Percentiles rank a stretch among this genome's conserved stretches.
These are phyloP conservation scores for Tetrapisispora fleetii DNA, from an alignment of 805 yeast species.

Conservation along the genomic window DNA sequence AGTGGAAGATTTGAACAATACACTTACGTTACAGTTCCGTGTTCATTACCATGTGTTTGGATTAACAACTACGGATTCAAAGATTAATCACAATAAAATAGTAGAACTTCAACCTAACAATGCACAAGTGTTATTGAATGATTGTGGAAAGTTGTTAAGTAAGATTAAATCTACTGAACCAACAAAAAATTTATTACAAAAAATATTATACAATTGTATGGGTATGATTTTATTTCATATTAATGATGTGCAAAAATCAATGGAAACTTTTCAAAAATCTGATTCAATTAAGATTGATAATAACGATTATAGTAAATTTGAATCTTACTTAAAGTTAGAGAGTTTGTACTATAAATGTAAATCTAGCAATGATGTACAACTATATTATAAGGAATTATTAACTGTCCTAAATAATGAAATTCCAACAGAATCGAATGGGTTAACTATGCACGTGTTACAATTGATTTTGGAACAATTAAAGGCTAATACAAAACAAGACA, in stretches of 20 bases:
- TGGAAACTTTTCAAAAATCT: slow-evolving; percentile 5
- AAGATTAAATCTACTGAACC: slow-evolving; percentile 1
- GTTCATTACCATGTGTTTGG: slow-evolving; percentile 20
- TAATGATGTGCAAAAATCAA: slow-evolving; percentile 6
- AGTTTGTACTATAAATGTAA: slow-evolving; percentile 16
- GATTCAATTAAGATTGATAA: slow-evolving; percentile 1
- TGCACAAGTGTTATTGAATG: slow-evolving; percentile 13
- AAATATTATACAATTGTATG: slow-evolving; percentile 12
- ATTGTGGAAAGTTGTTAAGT: slow-evolving; percentile 8
- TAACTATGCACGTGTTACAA: slow-evolving; percentile 16
- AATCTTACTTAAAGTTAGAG: slow-evolving; percentile 16
- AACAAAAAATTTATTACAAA: slow-evolving; percentile 6
- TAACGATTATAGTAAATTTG: slow-evolving; percentile 5
- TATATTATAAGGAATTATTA: slow-evolving; percentile 9
- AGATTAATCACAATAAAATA: no score
- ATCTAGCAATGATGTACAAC: not conserved
- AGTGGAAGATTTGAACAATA: slow-evolving; percentile 13
- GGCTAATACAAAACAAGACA: not conserved
- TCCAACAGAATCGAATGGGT: slow-evolving; percentile 20
- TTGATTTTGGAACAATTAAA: slow-evolving; percentile 14
- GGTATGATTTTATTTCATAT: slow-evolving; percentile 12
- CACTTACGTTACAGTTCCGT: slow-evolving; percentile 22
- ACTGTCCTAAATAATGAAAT: slow-evolving; percentile 7
- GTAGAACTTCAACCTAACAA: slow-evolving; percentile 1
- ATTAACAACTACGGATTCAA: not conserved